Base-by-base conservation (phyloP, 2,329 filamentous ascomycete species). In the Cladorrhinum sp. region DNA sequence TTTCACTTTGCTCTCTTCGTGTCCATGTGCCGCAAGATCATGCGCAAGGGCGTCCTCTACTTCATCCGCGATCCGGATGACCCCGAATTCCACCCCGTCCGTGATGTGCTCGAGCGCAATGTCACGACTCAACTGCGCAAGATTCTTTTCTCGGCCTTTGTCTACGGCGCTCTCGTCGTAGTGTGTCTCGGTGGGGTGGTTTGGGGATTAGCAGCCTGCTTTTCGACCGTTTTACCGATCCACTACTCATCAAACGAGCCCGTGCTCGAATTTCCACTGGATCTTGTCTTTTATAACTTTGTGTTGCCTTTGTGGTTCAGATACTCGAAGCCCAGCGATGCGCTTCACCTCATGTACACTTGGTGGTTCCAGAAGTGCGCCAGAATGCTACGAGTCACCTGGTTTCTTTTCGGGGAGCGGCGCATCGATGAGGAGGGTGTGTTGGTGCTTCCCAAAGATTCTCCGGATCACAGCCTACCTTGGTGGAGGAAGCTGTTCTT, bases 1-100 rank as follows among this genome's bases (percentile, higher is more conserved):
- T 99, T 99, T 77, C 95, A 99, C 73, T 99, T 99, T 73, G 95
- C 95, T 4, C 83, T 99, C 2, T 99, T 99, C 72, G 95, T 99
- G 18, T 96, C 93, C 59, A 98, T 99, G 93, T 99, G 95, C 75
- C 88, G 95, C 64, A 97, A 96, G 78, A 96, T 98, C 61, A 91
- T 99, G 88, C 88, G 95, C 64, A 92, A 87, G 67, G 95, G 95
- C 55, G 95, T 99, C 45, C 80, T 99, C 61, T 98, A 97, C 78
- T 99, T 99, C 74, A 99, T 99, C 69, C 87, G 95, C 64, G 96
- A 99, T 73, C 95, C 95, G 6, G 96, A 99, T 73, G 95, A 99
- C 74, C 95, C 96, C 8, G 96, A 95, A 12, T 99, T 99, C 74
- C 95, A 99, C 72, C 95, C 95, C 0, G 93, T 99, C 4, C 90